These are phyloP conservation scores for Cardamine chenopodiifolia DNA, from an alignment of 345 rosid species.

Conservation along the genomic window DNA sequence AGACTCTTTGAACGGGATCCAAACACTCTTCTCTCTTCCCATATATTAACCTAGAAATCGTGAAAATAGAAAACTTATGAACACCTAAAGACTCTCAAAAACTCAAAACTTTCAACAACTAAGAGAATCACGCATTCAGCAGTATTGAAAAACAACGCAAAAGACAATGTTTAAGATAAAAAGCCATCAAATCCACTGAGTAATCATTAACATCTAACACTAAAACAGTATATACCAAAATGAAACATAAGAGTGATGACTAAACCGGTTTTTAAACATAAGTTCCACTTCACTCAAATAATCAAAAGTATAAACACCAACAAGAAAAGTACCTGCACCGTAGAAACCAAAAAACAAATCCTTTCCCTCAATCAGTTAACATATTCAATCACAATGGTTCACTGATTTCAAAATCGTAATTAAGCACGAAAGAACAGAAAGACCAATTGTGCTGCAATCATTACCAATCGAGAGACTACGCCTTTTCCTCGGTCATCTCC, in stretches of 20 bases:
- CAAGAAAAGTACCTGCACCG: not conserved
- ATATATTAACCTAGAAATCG: conserved; percentile 64
- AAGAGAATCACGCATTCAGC: not conserved
- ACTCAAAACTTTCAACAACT: not conserved
- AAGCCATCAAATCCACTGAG: not conserved
- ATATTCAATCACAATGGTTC: not conserved
- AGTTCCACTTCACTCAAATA: not conserved
- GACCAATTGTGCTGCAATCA: not conserved
- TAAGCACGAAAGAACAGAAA: not conserved
- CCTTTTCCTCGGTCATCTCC: conserved; percentile 81
- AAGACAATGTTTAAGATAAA: not conserved
- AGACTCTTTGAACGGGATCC: conserved; percentile 73
- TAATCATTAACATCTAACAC: not conserved
- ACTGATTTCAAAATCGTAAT: not conserved
- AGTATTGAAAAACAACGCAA: not conserved
- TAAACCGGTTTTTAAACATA: not conserved
- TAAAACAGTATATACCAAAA: not conserved
- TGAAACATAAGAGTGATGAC: not conserved
- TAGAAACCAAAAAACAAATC: not conserved
- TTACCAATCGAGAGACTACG: conserved; percentile 75
- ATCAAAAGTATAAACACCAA: not conserved
- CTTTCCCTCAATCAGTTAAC: not conserved
- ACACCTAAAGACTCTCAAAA: not conserved
- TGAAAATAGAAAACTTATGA: not conserved
- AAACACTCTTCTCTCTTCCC: conserved; percentile 96